These are phyloP conservation scores for Podospora conica DNA, from an alignment of 495 filamentous ascomycete genomes.

Conservation along the genomic window DNA sequence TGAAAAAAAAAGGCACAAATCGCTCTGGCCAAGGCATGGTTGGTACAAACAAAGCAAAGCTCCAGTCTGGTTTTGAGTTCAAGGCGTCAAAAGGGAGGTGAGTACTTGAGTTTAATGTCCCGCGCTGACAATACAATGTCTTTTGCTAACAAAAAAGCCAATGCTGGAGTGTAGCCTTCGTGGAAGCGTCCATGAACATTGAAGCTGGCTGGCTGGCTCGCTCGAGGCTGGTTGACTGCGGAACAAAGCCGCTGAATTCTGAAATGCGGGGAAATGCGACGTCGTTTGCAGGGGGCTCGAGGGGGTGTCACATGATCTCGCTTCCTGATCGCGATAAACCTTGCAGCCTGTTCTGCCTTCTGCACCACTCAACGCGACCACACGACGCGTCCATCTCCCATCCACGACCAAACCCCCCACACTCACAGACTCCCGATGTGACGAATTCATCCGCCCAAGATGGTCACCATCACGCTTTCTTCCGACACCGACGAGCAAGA, in stretches of 20 bases:
- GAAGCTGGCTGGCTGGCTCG: no score
- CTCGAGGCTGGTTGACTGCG: not conserved
- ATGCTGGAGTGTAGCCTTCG: not conserved
- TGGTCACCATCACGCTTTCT: not conserved
- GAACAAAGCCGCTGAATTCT: conserved; percentile 9
- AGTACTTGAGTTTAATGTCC: not conserved
- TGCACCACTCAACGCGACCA: not conserved
- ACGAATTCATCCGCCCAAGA: not conserved
- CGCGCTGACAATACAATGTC: not conserved
- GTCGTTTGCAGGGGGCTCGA: not conserved
- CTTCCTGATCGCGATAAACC: not conserved
- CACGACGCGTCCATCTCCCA: not conserved
- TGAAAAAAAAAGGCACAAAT: no score
- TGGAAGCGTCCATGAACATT: not conserved
- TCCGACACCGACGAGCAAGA: not conserved
- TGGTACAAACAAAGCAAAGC: not conserved
- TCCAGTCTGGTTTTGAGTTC: not conserved
- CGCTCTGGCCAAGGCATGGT: not conserved
- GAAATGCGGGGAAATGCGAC: not conserved
- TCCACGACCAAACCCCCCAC: not conserved
- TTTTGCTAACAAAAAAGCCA: not conserved
- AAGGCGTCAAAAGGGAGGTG: not conserved
- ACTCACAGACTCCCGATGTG: not conserved
- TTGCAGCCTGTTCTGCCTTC: not conserved
- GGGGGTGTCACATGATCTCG: conserved; percentile 15